Conservation (phyloP, 1,139 yeast species). For the Martiniozyma asiatica region DNA sequence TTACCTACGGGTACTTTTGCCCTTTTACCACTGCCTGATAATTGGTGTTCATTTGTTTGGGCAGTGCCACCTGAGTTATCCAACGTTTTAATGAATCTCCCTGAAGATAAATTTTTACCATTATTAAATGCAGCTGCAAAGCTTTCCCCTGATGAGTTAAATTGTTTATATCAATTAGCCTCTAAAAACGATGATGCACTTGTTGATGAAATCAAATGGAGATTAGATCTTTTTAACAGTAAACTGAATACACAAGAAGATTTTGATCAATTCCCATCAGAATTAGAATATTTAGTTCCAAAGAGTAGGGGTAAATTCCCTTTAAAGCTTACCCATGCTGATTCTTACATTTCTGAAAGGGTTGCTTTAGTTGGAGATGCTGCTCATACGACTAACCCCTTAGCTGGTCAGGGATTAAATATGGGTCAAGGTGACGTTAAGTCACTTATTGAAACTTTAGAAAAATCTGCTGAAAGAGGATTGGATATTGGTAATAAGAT, state of each 20-base stretch:
- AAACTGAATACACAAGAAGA: conserved; percentile 28
- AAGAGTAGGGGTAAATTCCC: conserved; percentile 83
- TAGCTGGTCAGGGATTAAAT: conserved; percentile 96
- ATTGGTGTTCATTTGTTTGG: conserved; percentile 89
- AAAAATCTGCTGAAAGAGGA: conserved; percentile 62
- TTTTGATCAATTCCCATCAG: conserved; percentile 58
- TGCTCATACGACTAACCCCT: conserved; percentile 94
- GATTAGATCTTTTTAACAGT: conserved; percentile 36
- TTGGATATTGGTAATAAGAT: conserved; percentile 78
- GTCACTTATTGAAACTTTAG: conserved; percentile 55
- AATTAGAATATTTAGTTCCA: conserved; percentile 43
- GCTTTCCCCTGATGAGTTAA: conserved; percentile 65
- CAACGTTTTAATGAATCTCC: conserved; percentile 42
- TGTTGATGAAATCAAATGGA: conserved; percentile 60
- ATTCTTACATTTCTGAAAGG: conserved; percentile 70
- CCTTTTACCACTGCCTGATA: conserved; percentile 73
- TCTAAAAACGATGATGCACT: conserved; percentile 36
- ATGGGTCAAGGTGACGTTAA: conserved; percentile 97
- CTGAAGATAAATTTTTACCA: conserved; percentile 51
- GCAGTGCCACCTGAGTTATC: conserved; percentile 74
- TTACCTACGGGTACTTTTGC: conserved; percentile 91
- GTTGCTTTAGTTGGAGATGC: conserved; percentile 95
- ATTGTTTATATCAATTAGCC: conserved; percentile 54
- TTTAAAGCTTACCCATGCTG: conserved; percentile 79
- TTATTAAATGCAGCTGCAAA: conserved; percentile 81